Evolutionary conservation across 441 rosid species (phyloP), one percentile per base, ranked within the genome.

Genomic region (Croton setiger): DNA sequence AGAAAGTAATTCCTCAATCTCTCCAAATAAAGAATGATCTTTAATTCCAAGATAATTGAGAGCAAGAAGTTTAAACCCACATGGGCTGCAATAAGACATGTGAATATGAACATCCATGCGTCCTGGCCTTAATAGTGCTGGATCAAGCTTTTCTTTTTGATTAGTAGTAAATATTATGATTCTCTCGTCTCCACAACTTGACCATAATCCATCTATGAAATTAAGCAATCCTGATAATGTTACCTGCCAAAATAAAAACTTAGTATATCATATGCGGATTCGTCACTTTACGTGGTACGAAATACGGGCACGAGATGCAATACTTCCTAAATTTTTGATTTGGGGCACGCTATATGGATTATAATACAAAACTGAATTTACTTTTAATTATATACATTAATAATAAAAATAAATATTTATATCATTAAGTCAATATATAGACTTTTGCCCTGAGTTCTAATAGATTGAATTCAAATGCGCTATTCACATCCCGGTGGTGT

Each of bases 81-180:
- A 44, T 2, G 83, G 83, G 7, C 76, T 78, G 74, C 85, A 87
- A 41, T 85, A 78, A 2, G 87, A 83, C 92, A 87, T 81, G 73
- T 83, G 86, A 43, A 87, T 73, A 62, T 79, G 86, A 70, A 83
- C 54, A 52, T 87, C 91, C 91, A 87, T 87, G 10, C 88, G 79
- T 1, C 89, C 84, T 1, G 88, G 88, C 17, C 91, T 74, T 57
- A 87, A 55, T 74, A 83, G 33, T 20, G 91, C 91, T 0, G 80
- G 78, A 75, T 85, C 89, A 5, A 87, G 55, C 52, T 64, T 80
- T 14, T 83, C 89, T 70, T 53, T 81, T 73, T 86, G 79, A 43
- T 86, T 86, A 0, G 87, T 86, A 1, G 88, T 83, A 53, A 86
- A 84, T 36, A 86, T 65, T 62, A 86, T 84, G 12, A 83, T 83